A percentile compares a stretch with the other conserved stretches of the same genome.
These are phyloP conservation scores for Melanopsichium pennsylvanicum DNA, from an alignment of 1,284 basidiomycete species.

Conservation along the genomic window DNA sequence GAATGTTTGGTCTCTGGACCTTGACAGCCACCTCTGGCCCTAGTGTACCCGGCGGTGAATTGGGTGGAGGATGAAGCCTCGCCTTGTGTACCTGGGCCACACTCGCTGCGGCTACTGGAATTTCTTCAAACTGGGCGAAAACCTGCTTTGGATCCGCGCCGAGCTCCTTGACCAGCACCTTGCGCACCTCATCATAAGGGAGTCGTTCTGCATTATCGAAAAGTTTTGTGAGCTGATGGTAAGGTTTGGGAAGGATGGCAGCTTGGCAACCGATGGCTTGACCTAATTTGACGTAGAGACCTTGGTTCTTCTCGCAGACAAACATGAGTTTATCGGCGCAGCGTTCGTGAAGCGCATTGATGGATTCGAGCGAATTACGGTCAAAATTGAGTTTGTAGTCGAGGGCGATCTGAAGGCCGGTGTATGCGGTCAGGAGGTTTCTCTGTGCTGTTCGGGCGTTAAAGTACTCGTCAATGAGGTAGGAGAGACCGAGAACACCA, in stretches of 20 bases:
- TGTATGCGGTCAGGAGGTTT: slow-evolving; percentile 49
- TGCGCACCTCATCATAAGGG: slow-evolving; percentile 39
- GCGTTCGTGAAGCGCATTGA: slow-evolving; percentile 57
- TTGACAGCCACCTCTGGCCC: slow-evolving; percentile 57
- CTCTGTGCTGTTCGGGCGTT: slow-evolving; percentile 46
- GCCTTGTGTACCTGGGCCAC: slow-evolving; percentile 60
- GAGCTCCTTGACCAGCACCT: slow-evolving; percentile 49
- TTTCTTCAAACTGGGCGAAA: slow-evolving; percentile 47
- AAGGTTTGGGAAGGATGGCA: slow-evolving; percentile 57
- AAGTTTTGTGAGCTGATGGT: slow-evolving; percentile 52
- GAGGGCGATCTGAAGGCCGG: slow-evolving; percentile 49
- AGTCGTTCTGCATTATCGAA: slow-evolving; percentile 58
- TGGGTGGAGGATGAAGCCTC: slow-evolving; percentile 23
- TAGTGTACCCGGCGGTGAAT: slow-evolving; percentile 12
- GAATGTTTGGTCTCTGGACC: slow-evolving; percentile 58
- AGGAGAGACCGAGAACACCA: slow-evolving; percentile 8
- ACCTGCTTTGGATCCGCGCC: slow-evolving; percentile 45
- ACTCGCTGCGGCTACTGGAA: slow-evolving; percentile 54
- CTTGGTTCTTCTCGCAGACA: slow-evolving; percentile 57
- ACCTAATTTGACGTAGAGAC: slow-evolving; percentile 57
- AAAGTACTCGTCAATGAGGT: slow-evolving; percentile 40
- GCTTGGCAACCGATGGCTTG: slow-evolving; percentile 58
- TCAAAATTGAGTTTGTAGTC: slow-evolving; percentile 63
- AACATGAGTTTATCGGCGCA: slow-evolving; percentile 50
- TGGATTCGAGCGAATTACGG: slow-evolving; percentile 36